Conservation (phyloP, 2,329 filamentous ascomycete species). For the Lizonia empirigonia region DNA sequence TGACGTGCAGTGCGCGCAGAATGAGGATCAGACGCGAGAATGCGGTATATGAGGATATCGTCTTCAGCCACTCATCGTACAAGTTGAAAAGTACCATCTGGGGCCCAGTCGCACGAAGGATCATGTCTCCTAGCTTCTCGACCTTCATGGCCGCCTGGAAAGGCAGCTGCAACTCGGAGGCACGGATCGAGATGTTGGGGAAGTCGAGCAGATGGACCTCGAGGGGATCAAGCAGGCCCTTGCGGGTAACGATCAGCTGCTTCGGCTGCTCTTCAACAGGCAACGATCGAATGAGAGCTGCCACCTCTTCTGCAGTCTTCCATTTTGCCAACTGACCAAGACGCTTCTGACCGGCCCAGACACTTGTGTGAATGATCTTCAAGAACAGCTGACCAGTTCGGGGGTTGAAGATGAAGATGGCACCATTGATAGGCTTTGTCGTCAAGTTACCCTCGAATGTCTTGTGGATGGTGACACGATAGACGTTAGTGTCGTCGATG, state of each 20-base stretch:
- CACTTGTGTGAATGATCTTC: constrained; percentile 99
- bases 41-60: constrained; percentile 96
- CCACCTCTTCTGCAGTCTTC: constrained; percentile 99
- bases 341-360: constrained; percentile 99
- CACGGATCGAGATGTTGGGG: constrained; percentile 97
- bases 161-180: constrained; percentile 92
- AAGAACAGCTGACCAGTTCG: constrained; percentile 95
- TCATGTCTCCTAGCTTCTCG: constrained; percentile 99
- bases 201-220: constrained; percentile 98
- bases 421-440: constrained; percentile 98
- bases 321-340: constrained; percentile 97
- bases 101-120: constrained; percentile 94
- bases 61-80: constrained; percentile 99
- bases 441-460: constrained; percentile 99
- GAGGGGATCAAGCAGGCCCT: constrained; percentile 93
- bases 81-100: constrained; percentile 99
- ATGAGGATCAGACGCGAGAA: constrained; percentile 96
- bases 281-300: constrained; percentile 90
- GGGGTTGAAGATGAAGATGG: constrained; percentile 99
- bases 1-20: constrained; percentile 92
- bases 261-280: constrained; percentile 98
- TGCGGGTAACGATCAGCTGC: constrained; percentile 96
- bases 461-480: constrained; percentile 99
- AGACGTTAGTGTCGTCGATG: constrained; percentile 99
- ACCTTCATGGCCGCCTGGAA: constrained; percentile 99